Evolutionary conservation across 2,329 filamentous ascomycete species (phyloP), one percentile per base, ranked within the genome.

Genomic region (Colletotrichum euphorbiae): DNA sequence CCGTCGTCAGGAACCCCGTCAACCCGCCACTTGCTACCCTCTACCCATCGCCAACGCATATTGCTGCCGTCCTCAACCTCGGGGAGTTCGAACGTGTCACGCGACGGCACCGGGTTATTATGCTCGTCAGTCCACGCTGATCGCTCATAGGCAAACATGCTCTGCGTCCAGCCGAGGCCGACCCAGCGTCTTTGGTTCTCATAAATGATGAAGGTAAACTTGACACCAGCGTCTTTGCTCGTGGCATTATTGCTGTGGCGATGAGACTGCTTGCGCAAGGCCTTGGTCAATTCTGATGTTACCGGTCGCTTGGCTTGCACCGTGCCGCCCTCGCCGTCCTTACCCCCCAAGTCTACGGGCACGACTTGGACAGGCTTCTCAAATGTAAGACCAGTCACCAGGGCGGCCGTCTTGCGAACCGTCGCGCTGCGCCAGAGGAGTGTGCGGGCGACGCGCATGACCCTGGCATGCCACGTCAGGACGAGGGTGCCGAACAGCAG

Each of bases 111-210:
- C 0, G 90, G 76, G 70, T 97, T 97, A 62, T 97, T 88, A 77
- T 98, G 94, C 79, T 99, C 96, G 77, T 99, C 96, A 0, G 96
- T 98, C 95, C 96, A 99, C 0, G 94, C 86, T 1, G 91, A 87
- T 46, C 96, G 87, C 77, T 99, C 96, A 74, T 98, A 97, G 0
- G 94, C 90, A 72, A 99, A 93, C 69, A 99, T 83, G 43, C 91
- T 97, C 2, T 91, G 91, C 0, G 96, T 98, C 94, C 96, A 99
- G 0, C 96, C 96, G 12, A 99, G 86, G 1, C 94, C 95, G 4
- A 99, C 82, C 96, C 96, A 99, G 59, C 96, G 89, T 46, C 96
- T 88, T 79, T 99, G 96, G 74, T 99, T 99, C 78, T 99, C 96
- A 75, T 94, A 98, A 2, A 99, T 85, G 54, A 96, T 94, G 71